These are phyloP conservation scores for Podaxis sp. DNA, from an alignment of 768 basidiomycete species.

Conservation along the genomic window DNA sequence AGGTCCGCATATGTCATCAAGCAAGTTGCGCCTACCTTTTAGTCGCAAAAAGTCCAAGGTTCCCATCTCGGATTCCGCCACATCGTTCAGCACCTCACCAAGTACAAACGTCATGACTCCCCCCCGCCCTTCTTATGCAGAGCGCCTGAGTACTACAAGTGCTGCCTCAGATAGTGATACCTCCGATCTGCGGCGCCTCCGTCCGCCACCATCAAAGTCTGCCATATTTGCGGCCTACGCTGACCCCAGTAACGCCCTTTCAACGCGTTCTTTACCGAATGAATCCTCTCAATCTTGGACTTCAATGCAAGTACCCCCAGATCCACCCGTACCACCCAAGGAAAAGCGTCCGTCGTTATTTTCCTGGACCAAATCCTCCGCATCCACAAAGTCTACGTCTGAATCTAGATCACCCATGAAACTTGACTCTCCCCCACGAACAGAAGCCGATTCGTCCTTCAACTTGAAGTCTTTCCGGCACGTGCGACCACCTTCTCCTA, in stretches of 20 bases:
- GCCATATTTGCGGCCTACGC: slow-evolving; percentile 62
- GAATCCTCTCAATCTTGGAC: slow-evolving; percentile 34
- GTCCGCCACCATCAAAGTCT: slow-evolving; percentile 63
- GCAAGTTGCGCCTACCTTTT: slow-evolving; percentile 40
- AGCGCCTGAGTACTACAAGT: slow-evolving; percentile 36
- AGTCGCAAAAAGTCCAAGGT: slow-evolving; percentile 34
- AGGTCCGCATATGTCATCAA: slow-evolving; percentile 24
- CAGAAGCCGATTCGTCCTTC: slow-evolving; percentile 47
- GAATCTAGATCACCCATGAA: slow-evolving; percentile 22
- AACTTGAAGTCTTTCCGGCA: slow-evolving; percentile 77
- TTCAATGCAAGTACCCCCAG: slow-evolving; percentile 20
- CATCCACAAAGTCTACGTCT: slow-evolving; percentile 30
- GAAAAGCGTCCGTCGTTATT: slow-evolving; percentile 31
- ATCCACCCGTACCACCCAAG: slow-evolving; percentile 32
- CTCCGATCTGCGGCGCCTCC: slow-evolving; percentile 38
- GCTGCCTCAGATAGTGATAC: slow-evolving; percentile 45
- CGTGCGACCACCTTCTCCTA: slow-evolving; percentile 47
- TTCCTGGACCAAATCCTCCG: slow-evolving; percentile 32
- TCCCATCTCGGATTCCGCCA: slow-evolving; percentile 19
- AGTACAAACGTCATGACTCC: slow-evolving; percentile 20
- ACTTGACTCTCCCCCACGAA: slow-evolving; percentile 18
- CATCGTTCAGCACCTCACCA: not conserved
- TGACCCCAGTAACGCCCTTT: slow-evolving; percentile 50
- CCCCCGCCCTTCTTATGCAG: slow-evolving; percentile 33
- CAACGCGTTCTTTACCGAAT: slow-evolving; percentile 65